These are phyloP conservation scores for Pholiota molesta DNA, from an alignment of 768 basidiomycete species.

Conservation along the genomic window DNA sequence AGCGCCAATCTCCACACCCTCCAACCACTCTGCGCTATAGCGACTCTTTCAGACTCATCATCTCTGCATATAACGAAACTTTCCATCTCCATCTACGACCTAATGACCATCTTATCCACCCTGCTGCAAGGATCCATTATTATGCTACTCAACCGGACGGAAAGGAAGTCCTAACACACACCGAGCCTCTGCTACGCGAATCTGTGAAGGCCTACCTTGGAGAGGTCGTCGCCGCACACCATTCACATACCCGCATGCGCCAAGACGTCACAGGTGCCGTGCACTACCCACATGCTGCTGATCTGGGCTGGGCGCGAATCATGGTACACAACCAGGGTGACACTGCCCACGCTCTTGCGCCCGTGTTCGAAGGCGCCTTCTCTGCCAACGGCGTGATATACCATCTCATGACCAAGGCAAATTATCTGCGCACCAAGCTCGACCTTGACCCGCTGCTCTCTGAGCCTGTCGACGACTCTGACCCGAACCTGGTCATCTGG, in stretches of 20 bases:
- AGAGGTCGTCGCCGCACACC: conserved; percentile 66
- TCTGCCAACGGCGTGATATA: conserved; percentile 65
- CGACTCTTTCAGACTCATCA: conserved; percentile 71
- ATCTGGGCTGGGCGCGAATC: conserved; percentile 79
- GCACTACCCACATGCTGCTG: conserved; percentile 44
- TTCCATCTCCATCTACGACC: conserved; percentile 78
- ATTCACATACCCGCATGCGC: conserved; percentile 56
- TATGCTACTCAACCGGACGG: conserved; percentile 57
- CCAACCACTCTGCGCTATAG: conserved; percentile 60
- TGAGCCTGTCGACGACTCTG: conserved; percentile 42
- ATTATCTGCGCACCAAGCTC: conserved; percentile 66
- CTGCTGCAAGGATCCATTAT: conserved; percentile 73
- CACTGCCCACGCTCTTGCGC: conserved; percentile 44
- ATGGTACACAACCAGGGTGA: conserved; percentile 70
- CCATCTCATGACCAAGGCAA: conserved; percentile 72
- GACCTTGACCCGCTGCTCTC: conserved; percentile 54
- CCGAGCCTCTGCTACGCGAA: conserved; percentile 64
- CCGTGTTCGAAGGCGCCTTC: conserved; percentile 79
- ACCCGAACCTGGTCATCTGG: conserved; percentile 69
- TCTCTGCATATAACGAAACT: conserved; percentile 66
- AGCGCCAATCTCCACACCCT: conserved; percentile 37
- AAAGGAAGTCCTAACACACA: conserved; percentile 48
- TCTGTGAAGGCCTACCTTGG: conserved; percentile 73
- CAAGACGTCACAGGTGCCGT: conserved; percentile 64
- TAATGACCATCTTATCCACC: conserved; percentile 78